A percentile compares a stretch with the other conserved stretches of the same genome.
Conservation (phyloP, 768 basidiomycete species). For the Kwoniella europaea region DNA sequence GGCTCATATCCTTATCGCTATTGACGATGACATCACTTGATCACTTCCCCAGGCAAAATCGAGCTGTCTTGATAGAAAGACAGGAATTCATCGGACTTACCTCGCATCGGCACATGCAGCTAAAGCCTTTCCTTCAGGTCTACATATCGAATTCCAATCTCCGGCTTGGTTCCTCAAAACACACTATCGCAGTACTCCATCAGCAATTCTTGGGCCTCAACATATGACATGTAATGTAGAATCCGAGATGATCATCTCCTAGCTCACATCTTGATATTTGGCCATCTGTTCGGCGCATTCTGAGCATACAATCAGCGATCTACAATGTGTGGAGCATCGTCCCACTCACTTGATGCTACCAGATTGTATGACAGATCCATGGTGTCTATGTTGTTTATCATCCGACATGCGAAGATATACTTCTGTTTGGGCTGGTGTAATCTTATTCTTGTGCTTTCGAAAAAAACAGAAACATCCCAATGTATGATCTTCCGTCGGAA, state of each 20-base stretch:
- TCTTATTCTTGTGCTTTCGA: background rate
- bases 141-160: constrained; percentile 52
- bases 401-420: background rate
- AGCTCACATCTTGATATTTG: constrained; percentile 51
- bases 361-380: constrained; percentile 57
- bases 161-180: constrained; percentile 50
- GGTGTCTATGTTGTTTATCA: background rate
- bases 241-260: no score
- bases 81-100: constrained; percentile 19
- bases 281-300: constrained; percentile 57
- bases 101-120: constrained; percentile 53
- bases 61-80: background rate
- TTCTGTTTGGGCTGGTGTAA: background rate
- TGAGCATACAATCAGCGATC: constrained; percentile 11
- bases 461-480: background rate
- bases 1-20: background rate
- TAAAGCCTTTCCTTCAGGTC: constrained; percentile 43
- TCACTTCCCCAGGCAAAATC: no score
- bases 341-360: constrained; percentile 54
- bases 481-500: background rate
- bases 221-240: no score
- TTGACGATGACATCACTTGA: no score
- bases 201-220: background rate
- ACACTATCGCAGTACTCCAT: constrained; percentile 35
- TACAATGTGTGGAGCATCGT: no score